These are phyloP conservation scores for Entonaema liquescens DNA, from an alignment of 495 filamentous ascomycete genomes.

Conservation along the genomic window DNA sequence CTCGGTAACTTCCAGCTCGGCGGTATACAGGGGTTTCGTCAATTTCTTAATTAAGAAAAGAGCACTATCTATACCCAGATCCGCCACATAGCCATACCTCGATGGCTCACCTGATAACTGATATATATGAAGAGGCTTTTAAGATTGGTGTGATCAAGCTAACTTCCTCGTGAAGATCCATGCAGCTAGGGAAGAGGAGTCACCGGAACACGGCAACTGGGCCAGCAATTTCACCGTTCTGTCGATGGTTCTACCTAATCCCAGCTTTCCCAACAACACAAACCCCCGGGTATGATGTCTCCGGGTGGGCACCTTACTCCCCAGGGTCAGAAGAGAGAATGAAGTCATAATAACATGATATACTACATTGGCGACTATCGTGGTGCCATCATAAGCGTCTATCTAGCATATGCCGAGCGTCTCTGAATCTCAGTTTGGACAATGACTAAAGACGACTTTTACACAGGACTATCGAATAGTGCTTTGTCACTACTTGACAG, in stretches of 20 bases:
- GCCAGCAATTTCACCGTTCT: conserved; percentile 1
- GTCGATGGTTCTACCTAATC: conserved; percentile 9
- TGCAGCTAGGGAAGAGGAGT: conserved; percentile 49
- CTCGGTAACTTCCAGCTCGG: conserved; percentile 9
- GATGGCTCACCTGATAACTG: conserved; percentile 33
- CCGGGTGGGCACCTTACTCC: conserved; percentile 11
- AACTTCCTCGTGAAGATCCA: conserved; percentile 39
- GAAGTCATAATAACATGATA: conserved; percentile 44
- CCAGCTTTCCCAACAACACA: conserved; percentile 7
- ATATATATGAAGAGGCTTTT: conserved; percentile 38
- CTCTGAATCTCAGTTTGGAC: neutral
- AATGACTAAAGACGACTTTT: neutral
- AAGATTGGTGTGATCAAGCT: conserved; percentile 40
- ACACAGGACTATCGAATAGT: neutral
- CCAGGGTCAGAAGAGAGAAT: conserved; percentile 40
- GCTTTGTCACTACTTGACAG: neutral
- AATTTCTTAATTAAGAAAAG: conserved; percentile 46
- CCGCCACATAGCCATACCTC: conserved; percentile 42
- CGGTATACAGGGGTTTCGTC: conserved; percentile 39
- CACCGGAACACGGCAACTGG: neutral
- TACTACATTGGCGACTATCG: conserved; percentile 42
- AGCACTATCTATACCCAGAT: neutral
- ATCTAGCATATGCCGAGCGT: conserved; percentile 26
- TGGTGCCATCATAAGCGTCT: conserved; percentile 44
- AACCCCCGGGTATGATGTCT: conserved; percentile 29